Percentiles rank a stretch among this genome's conserved stretches.
Evolutionary conservation across 2,329 filamentous ascomycete genomes (phyloP).

Genomic region (Colletotrichum noveboracense): DNA sequence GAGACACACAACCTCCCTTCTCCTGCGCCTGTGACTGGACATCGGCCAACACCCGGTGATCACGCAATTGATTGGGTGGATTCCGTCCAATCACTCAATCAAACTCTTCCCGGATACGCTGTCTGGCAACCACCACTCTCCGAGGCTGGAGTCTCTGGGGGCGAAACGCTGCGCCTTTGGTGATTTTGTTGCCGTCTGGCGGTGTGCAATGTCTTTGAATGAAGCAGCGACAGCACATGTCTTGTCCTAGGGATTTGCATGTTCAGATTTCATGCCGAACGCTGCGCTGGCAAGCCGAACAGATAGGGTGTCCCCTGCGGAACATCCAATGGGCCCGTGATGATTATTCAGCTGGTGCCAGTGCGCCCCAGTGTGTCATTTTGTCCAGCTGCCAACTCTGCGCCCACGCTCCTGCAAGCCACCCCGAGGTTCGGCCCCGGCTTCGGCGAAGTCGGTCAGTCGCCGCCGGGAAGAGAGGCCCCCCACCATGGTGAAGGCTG

Average conservation of each 20-base stretch:
- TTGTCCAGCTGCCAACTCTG: neutral
- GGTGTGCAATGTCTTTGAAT: neutral
- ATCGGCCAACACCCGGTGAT: slow-evolving; percentile 13
- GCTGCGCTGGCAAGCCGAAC: slow-evolving; percentile 3
- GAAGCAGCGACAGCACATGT: neutral
- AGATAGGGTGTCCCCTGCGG: slow-evolving; percentile 1
- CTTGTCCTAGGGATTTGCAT: neutral
- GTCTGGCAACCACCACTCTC: neutral
- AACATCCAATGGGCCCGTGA: neutral
- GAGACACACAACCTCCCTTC: neutral
- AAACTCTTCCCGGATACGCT: neutral
- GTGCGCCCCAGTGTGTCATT: neutral
- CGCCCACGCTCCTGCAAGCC: neutral
- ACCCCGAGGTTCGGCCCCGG: slow-evolving; percentile 18
- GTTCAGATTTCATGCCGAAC: neutral
- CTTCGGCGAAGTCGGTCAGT: slow-evolving; percentile 16
- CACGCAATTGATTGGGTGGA: slow-evolving; percentile 20
- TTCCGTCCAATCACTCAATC: neutral
- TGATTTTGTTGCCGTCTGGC: neutral
- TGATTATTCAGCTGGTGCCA: slow-evolving; percentile 5
- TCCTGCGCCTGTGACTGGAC: neutral
- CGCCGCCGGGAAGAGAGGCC: slow-evolving; percentile 8
- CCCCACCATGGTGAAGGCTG: neutral
- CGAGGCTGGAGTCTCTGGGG: neutral
- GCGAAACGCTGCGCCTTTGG: neutral